Conservation (phyloP, 2,329 filamentous ascomycete genomes). For the Onygena corvina region DNA sequence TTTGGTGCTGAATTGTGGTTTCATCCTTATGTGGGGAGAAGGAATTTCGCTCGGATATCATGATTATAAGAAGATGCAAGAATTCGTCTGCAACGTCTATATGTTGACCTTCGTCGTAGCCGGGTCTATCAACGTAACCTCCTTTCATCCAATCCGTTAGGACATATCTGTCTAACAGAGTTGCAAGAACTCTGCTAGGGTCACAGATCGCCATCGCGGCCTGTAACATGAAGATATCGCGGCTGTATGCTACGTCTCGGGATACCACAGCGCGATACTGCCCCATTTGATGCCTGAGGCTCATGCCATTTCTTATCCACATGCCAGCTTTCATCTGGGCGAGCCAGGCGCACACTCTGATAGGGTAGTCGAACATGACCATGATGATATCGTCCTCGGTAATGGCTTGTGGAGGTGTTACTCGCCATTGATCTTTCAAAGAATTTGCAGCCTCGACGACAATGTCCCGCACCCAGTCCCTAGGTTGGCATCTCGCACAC, state of each 20-base stretch:
- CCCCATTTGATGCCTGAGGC: conserved; percentile 83
- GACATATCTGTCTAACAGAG: conserved; percentile 83
- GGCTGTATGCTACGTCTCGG: conserved; percentile 83
- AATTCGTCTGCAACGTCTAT: conserved; percentile 93
- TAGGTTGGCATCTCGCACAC: conserved; percentile 63
- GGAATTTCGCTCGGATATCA: conserved; percentile 77
- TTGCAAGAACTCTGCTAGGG: conserved; percentile 69
- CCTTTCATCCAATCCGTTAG: conserved; percentile 80
- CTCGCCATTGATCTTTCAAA: conserved; percentile 41
- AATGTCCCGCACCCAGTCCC: conserved; percentile 53
- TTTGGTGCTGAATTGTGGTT: conserved; percentile 47
- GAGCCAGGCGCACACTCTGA: conserved; percentile 89
- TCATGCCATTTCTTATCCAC: conserved; percentile 97
- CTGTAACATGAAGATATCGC: conserved; percentile 88
- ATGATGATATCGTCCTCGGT: conserved; percentile 67
- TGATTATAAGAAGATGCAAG: conserved; percentile 79
- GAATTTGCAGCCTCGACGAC: conserved; percentile 58
- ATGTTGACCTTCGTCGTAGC: conserved; percentile 76
- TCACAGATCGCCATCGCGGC: conserved; percentile 79
- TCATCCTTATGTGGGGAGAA: conserved; percentile 39
- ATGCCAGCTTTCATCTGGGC: conserved; percentile 97
- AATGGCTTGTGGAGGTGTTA: conserved; percentile 38
- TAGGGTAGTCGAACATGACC: conserved; percentile 80
- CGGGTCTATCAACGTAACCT: conserved; percentile 59
- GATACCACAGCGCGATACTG: conserved; percentile 84